These are phyloP conservation scores for Phytopythium chamaehyphon DNA, from an alignment of 352 stramenopile species.

Conservation along the genomic window DNA sequence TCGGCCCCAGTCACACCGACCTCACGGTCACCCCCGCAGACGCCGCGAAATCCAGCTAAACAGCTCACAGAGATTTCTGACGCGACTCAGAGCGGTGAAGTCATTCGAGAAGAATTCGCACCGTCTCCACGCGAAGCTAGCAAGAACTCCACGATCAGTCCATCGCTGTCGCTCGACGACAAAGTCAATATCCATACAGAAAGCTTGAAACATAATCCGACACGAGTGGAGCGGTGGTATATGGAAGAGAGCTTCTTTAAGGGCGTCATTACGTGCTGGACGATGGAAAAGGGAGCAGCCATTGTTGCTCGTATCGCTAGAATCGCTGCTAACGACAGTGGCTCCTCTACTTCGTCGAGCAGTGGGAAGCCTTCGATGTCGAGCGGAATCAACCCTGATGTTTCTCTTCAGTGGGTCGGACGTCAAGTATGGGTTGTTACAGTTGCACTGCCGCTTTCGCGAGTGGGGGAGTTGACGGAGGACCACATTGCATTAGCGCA, in stretches of 20 bases:
- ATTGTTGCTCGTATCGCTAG: conserved; percentile 54
- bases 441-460: conserved; percentile 53
- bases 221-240: conserved; percentile 66
- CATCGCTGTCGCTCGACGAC: not conserved
- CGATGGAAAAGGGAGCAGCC: conserved; percentile 59
- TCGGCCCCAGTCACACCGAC: conserved; percentile 1
- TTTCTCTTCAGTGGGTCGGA: conserved; percentile 77
- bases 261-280: conserved; percentile 72
- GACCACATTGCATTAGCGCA: conserved; percentile 63
- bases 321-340: conserved; percentile 14
- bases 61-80: too few species aligned
- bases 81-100: too few species aligned
- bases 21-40: not conserved
- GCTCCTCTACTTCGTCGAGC: not conserved
- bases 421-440: conserved; percentile 68
- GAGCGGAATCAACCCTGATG: conserved; percentile 52
- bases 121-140: too few species aligned
- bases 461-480: conserved; percentile 49
- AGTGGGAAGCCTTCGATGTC: not conserved
- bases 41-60: not conserved
- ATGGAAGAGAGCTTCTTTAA: conserved; percentile 70
- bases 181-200: conserved; percentile 3
- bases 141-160: not conserved
- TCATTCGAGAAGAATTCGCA: too few species aligned
- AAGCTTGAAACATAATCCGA: conserved; percentile 31